Conservation (phyloP, 163 green algal genomes). For the Scenedesmus sp. region DNA sequence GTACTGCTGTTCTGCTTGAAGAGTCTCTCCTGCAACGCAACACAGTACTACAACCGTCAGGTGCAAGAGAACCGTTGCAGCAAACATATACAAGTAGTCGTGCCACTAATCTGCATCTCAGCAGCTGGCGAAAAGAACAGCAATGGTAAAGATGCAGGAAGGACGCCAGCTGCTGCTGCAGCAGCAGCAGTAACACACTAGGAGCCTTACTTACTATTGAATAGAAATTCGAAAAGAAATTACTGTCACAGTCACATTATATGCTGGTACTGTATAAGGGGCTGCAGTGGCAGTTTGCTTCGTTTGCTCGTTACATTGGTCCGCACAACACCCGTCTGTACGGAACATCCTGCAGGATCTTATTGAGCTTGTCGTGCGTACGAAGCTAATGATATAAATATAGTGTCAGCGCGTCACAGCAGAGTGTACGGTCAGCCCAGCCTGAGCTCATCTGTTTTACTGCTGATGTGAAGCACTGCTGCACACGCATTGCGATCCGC, state of each 20-base stretch:
- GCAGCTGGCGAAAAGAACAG: too few relatives aligned
- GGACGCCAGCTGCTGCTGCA: neutral
- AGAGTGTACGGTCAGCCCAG: neutral
- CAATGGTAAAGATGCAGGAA: neutral
- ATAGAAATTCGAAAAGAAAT: too few relatives aligned
- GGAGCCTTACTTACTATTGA: neutral
- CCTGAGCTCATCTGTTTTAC: neutral
- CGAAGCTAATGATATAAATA: too few relatives aligned
- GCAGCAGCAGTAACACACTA: neutral
- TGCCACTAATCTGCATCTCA: too few relatives aligned
- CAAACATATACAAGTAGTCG: too few relatives aligned
- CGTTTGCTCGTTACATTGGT: neutral
- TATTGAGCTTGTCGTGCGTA: too few relatives aligned
- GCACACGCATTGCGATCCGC: neutral
- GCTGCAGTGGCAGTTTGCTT: neutral
- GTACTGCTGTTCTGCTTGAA: neutral
- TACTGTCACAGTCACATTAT: too few relatives aligned
- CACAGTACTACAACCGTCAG: too few relatives aligned
- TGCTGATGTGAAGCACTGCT: neutral
- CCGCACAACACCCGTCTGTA: too few relatives aligned
- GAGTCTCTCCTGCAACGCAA: neutral
- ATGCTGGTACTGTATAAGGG: too few relatives aligned
- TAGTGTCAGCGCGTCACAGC: neutral
- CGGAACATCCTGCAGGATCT: too few relatives aligned
- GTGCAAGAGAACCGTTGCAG: too few relatives aligned